These are phyloP conservation scores for Batrachochytrium dendrobatidis DNA, from an alignment of 371 early-diverging fungal genomes.

Conservation along the genomic window DNA sequence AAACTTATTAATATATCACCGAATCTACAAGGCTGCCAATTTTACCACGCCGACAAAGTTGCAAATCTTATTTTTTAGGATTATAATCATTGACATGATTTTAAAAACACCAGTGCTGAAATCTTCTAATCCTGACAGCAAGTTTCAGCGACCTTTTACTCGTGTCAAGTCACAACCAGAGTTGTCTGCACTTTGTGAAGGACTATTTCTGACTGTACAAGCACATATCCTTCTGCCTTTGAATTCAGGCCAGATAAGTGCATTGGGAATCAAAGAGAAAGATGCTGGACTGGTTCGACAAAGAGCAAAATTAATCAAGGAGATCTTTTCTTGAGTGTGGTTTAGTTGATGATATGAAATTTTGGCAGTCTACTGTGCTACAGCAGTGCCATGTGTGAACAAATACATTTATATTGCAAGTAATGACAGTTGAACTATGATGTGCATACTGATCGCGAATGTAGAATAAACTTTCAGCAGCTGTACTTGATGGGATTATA, in stretches of 20 bases:
- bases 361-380: too few relatives aligned
- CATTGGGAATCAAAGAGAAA: not conserved
- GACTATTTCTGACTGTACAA: slow-evolving; percentile 27
- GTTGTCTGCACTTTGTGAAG: slow-evolving; percentile 25
- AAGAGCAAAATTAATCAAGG: not conserved
- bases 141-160: not conserved
- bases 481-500: too few relatives aligned
- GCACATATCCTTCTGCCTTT: slow-evolving; percentile 16
- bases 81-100: slow-evolving; percentile 21
- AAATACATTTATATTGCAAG: too few relatives aligned
- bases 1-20: not conserved
- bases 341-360: too few relatives aligned
- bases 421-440: too few relatives aligned
- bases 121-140: slow-evolving; percentile 2
- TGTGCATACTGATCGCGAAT: too few relatives aligned
- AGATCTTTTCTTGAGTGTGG: slow-evolving; percentile 1
- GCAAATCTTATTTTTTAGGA: slow-evolving; percentile 20
- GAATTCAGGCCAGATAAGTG: not conserved
- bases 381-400: too few relatives aligned
- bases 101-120: slow-evolving; percentile 3
- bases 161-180: slow-evolving; percentile 7
- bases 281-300: not conserved
- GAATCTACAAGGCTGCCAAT: slow-evolving; percentile 7
- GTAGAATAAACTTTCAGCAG: too few relatives aligned
- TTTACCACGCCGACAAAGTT: slow-evolving; percentile 15